phyloP scores from a whole-genome alignment of 2,329 filamentous ascomycete genomes.

The Sporothrix pallida region DNA sequence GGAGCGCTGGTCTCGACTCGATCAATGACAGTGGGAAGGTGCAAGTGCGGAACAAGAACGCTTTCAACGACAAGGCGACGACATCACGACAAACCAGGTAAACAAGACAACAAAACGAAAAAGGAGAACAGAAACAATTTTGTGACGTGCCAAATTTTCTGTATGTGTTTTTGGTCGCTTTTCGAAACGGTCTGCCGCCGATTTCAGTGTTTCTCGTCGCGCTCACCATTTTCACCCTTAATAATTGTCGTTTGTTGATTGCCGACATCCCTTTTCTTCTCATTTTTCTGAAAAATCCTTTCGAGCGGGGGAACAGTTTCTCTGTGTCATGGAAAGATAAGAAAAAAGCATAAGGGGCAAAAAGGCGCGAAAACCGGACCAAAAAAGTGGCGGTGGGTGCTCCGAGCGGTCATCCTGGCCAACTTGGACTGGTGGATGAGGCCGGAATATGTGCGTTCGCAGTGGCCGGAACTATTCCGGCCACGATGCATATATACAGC shows the following conservation, averaged over 20 bases:
- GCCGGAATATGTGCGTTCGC: slow-evolving; percentile 34
- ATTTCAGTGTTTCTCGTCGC: too few relatives aligned
- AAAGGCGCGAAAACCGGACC: slow-evolving; percentile 3
- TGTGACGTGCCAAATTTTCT: neutral
- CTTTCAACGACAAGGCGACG: neutral
- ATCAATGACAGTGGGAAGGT: neutral
- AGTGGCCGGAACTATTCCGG: slow-evolving; percentile 57
- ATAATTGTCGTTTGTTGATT: neutral
- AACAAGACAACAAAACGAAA: neutral
- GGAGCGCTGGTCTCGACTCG: neutral
- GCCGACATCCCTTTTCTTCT: neutral
- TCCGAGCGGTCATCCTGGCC: slow-evolving; percentile 7
- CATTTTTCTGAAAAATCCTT: neutral
- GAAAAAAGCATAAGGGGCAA: slow-evolving; percentile 28
- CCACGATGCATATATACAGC: slow-evolving; percentile 56
- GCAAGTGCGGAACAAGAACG: slow-evolving; percentile 5
- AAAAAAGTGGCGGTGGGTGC: slow-evolving; percentile 15
- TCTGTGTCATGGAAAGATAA: slow-evolving; percentile 36
- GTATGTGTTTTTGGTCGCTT: neutral
- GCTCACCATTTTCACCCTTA: neutral
- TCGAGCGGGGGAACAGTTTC: slow-evolving; percentile 28
- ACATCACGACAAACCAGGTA: slow-evolving; percentile 16
- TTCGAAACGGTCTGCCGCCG: too few relatives aligned
- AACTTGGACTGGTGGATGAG: slow-evolving; percentile 31
- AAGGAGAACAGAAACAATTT: neutral